phyloP scores from a whole-genome alignment of 2,329 filamentous ascomycete genomes.

The Pyrenochaeta sp. region DNA sequence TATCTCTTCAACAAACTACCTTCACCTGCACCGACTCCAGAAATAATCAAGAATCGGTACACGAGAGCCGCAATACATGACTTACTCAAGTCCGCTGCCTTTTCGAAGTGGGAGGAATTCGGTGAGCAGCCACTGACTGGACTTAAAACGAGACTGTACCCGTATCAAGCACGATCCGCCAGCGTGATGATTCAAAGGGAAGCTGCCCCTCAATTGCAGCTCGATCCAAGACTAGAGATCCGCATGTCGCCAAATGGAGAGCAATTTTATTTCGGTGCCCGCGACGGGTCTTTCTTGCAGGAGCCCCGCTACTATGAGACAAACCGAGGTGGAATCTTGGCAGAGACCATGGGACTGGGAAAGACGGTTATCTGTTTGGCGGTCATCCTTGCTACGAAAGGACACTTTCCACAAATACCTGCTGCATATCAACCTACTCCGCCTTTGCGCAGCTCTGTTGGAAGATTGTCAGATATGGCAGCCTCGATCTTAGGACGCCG shows the following conservation, averaged over 20 bases:
- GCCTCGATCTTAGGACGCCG: conserved; percentile 72
- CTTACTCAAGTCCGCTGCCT: conserved; percentile 56
- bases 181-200: conserved; percentile 88
- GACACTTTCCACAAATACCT: conserved; percentile 72
- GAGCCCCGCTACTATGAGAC: conserved; percentile 79
- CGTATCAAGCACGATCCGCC: conserved; percentile 81
- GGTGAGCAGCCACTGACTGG: conserved; percentile 58
- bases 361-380: conserved; percentile 88
- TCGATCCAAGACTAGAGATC: conserved; percentile 77
- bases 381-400: conserved; percentile 75
- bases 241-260: conserved; percentile 68
- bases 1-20: conserved; percentile 77
- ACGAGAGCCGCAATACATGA: conserved; percentile 63
- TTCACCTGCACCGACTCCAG: conserved; percentile 69
- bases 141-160: conserved; percentile 72
- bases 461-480: conserved; percentile 77
- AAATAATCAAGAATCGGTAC: conserved; percentile 60
- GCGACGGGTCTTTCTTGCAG: conserved; percentile 67
- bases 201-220: conserved; percentile 65
- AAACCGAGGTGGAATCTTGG: conserved; percentile 77
- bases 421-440: conserved; percentile 62
- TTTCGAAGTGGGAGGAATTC: conserved; percentile 41
- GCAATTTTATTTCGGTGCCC: conserved; percentile 74
- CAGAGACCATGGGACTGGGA: conserved; percentile 80
- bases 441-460: conserved; percentile 60